Conservation (phyloP, 129 eudicot genomes). For the Silybum marianum region DNA sequence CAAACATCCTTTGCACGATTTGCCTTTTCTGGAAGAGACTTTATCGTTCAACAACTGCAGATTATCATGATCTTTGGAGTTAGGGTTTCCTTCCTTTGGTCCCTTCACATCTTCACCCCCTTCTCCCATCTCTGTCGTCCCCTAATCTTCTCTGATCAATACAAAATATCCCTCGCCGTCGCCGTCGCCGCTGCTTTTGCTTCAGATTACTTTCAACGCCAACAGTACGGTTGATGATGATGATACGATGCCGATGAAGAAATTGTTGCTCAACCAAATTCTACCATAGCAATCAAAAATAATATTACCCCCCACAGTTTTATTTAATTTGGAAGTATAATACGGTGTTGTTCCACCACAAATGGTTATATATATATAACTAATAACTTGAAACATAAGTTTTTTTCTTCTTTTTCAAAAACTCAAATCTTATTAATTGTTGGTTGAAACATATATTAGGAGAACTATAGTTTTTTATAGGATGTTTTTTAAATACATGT, state of each 20-base stretch:
- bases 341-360: neutral
- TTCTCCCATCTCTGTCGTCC: conserved; percentile 24
- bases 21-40: conserved; percentile 44
- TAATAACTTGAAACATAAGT: neutral
- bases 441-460: too few relatives aligned
- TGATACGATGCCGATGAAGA: neutral
- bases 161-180: neutral
- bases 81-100: conserved; percentile 26
- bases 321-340: neutral
- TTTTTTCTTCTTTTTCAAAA: too few relatives aligned
- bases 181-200: too few relatives aligned
- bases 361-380: neutral
- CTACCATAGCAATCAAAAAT: conserved; percentile 16
- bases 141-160: neutral
- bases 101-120: conserved; percentile 28
- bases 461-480: neutral
- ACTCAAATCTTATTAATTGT: too few relatives aligned
- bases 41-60: conserved; percentile 26
- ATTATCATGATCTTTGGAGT: conserved; percentile 23
- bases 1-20: conserved; percentile 83
- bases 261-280: conserved; percentile 3
- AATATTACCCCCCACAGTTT: conserved; percentile 19
- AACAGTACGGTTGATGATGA: neutral
- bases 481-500: neutral
- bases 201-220: conserved; percentile 9